A percentile compares a stretch with the other conserved stretches of the same genome.
Conservation (phyloP, 768 basidiomycete species). For the Panaeolus cyanescens region DNA sequence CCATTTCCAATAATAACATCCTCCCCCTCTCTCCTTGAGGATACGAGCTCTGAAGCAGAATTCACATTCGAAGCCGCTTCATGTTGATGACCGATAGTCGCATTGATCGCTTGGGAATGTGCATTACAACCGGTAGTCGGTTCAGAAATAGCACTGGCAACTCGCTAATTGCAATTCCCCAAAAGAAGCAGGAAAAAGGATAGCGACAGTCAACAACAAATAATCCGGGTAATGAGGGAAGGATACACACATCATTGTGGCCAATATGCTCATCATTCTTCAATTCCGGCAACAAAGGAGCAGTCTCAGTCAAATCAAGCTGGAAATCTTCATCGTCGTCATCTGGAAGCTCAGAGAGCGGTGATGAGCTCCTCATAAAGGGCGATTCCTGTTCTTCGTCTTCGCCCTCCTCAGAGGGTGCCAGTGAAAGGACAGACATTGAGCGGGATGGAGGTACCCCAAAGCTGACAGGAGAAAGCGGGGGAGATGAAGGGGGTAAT, state of each 20-base stretch:
- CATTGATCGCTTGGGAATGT: neutral
- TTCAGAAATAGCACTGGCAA: neutral
- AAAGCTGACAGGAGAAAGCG: conserved; percentile 40
- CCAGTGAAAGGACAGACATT: conserved; percentile 37
- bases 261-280: neutral
- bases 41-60: neutral
- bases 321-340: conserved; percentile 21
- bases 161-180: neutral
- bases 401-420: conserved; percentile 32
- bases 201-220: neutral
- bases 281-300: neutral
- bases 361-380: conserved; percentile 21
- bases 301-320: neutral
- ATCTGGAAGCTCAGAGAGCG: conserved; percentile 24
- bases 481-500: conserved; percentile 46
- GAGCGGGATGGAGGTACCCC: conserved; percentile 12
- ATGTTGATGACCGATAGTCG: neutral
- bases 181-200: neutral
- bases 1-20: neutral
- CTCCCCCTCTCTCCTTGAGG: no score
- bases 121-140: neutral
- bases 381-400: conserved; percentile 14
- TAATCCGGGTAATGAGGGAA: neutral
- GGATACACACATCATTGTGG: conserved; percentile 2
- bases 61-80: neutral